Conservation (phyloP, 2,329 filamentous ascomycete genomes). For the Neonectria faginata region DNA sequence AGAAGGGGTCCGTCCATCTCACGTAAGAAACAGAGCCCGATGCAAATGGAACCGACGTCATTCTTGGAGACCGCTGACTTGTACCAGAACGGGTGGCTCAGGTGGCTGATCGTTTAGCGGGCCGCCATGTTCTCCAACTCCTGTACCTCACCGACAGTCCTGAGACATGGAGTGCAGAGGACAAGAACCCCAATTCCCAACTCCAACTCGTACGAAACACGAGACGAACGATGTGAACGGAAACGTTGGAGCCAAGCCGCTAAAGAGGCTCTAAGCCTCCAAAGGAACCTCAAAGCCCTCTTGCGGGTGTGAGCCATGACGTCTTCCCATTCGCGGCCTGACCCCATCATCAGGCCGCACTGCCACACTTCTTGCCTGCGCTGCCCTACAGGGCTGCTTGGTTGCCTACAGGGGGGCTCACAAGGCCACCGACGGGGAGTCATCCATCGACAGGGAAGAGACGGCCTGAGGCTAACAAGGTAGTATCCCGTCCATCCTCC, state of each 20-base stretch:
- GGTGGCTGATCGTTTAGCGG: not conserved
- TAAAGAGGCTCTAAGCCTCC: not conserved
- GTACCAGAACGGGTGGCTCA: not conserved
- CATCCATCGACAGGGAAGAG: not conserved
- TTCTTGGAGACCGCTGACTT: not conserved
- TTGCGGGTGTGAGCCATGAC: slow-evolving; percentile 2
- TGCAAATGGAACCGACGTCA: too few species aligned
- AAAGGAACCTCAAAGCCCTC: not conserved
- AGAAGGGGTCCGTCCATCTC: not conserved
- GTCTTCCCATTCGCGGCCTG: not conserved
- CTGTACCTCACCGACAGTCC: too few species aligned
- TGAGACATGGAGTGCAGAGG: not conserved
- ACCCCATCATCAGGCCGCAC: not conserved
- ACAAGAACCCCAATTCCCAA: not conserved
- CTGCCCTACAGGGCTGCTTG: not conserved
- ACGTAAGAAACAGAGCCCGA: not conserved
- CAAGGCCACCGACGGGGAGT: not conserved
- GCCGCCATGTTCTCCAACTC: not conserved
- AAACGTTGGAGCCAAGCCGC: not conserved
- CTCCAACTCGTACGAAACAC: not conserved
- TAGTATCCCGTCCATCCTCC: not conserved
- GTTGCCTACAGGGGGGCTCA: not conserved
- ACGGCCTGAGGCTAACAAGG: not conserved
- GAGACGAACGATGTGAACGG: not conserved
- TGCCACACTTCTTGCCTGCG: not conserved